Evolutionary conservation across 768 basidiomycete species (phyloP), one percentile per base, ranked within the genome.

Genomic region (Leccinum subtestaceum): DNA sequence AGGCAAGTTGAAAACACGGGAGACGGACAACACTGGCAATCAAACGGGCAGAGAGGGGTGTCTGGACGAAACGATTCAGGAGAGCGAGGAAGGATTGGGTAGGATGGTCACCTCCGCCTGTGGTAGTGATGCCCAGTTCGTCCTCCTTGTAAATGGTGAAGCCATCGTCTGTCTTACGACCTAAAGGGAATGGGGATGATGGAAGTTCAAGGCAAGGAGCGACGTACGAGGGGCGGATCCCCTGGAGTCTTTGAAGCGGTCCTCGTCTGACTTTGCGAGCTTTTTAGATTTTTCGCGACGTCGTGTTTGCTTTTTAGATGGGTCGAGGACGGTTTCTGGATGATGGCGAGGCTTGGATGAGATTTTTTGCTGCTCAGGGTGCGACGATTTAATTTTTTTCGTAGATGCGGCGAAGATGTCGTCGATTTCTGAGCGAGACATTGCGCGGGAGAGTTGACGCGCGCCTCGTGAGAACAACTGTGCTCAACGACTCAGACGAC

Each of bases 1-100:
- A 25, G 9, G 12, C 3, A 12, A 23, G n/a, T 3, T 5, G 17
- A 12, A 8, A 19, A 45, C 23, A 38, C n/a, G 38, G 36, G 40
- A 23, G 49, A 78, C 90, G 74, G 66, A 92, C 93, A 94, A 66
- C 93, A 94, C 38, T 90, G 79, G 72, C 93, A 94, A 70, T 94
- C 93, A 68, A 94, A 94, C 6, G 93, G 93, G 75, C 92, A 94
- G 43, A 89, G 72, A 3, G 89, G 83, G 0, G 92, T 93, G 71
- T 90, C 92, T 94, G 73, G 32, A 60, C 29, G 36, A 48, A 63
- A 67, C 60, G 67, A 70, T 54, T 61, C 53, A 48, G 71, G 29
- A 58, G 55, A 61, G 58, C 61, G 53, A 31, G 15, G 47, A 17
- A 31, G 27, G 43, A 34, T 45, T 51, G 52, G 46, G 66, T 36